Evolutionary conservation across 2,329 filamentous ascomycete genomes (phyloP), one percentile per base, ranked within the genome.

Genomic region (Penicillium sp.): DNA sequence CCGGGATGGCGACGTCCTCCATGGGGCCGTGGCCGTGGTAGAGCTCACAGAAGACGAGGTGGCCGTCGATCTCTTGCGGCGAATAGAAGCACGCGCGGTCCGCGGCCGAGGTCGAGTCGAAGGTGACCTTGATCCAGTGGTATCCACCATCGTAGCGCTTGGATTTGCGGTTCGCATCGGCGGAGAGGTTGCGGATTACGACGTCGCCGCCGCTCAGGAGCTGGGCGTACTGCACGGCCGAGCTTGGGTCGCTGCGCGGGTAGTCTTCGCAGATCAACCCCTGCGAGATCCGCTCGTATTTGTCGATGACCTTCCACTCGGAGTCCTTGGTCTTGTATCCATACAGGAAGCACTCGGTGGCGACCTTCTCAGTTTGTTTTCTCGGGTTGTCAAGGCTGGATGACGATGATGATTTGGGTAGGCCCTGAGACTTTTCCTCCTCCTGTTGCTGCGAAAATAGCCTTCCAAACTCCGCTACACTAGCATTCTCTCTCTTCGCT

Each of bases 211-310:
- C 78, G 46, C 87, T 78, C 51, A 90, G 80, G 1, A 83, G 78
- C 59, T 86, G 69, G n/a, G 70, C 85, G 71, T 85, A 91, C 42
- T 84, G 77, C 41, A 77, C 75, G 58, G 80, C 78, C 47, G 82
- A 77, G 40, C 80, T 75, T 2, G 87, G 86, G n/a, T 91, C 84
- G 49, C 86, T 83, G 47, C 91, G 83, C 7, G 89, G 81, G 66
- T 97, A 97, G 68, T 96, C 90, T 69, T 97, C 91, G 66, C 90
- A 90, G 61, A 96, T 87, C 48, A 80, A 72, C 17, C 90, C 90
- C 20, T 70, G 67, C 5, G 87, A 91, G 28, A 94, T 81, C 45
- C 83, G 79, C 71, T 96, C 91, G 69, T 86, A 97, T 68, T 87
- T 87, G 53, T 86, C 82, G 54, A 97, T 83, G 21, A 89, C 89